Evolutionary conservation across 352 stramenopile genomes (phyloP).

Genomic region (Pilasporangium apinafurcum): DNA sequence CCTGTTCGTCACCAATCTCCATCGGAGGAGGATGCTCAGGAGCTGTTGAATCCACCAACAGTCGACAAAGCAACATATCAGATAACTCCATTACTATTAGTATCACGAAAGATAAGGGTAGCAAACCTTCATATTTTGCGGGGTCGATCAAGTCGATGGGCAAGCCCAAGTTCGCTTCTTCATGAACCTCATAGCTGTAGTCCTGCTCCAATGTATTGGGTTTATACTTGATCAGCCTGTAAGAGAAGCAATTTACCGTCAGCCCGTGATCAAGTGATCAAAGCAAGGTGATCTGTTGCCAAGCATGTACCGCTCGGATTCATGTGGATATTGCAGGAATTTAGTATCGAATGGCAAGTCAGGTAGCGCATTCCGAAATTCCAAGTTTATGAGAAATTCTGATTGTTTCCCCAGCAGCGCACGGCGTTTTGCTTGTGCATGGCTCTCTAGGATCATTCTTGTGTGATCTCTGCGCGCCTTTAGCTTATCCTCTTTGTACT

Average conservation of each 20-base stretch:
- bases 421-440: constrained; percentile 78
- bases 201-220: constrained; percentile 79
- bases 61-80: background rate
- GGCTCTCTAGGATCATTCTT: constrained; percentile 82
- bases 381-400: constrained; percentile 73
- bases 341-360: constrained; percentile 85
- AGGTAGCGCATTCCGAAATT: constrained; percentile 79
- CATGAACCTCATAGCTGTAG: constrained; percentile 83
- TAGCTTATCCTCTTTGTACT: constrained; percentile 88
- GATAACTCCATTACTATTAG: background rate
- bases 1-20: constrained; percentile 69
- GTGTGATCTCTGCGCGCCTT: constrained; percentile 82
- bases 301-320: constrained; percentile 50
- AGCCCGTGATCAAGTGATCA: background rate
- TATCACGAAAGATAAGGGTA: background rate
- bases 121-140: constrained; percentile 73
- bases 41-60: constrained; percentile 19
- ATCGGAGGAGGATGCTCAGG: constrained; percentile 38
- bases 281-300: background rate
- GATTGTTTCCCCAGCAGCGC: constrained; percentile 76
- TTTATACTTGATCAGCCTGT: constrained; percentile 84
- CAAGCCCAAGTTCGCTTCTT: constrained; percentile 72
- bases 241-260: background rate
- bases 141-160: constrained; percentile 82
- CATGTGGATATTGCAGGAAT: constrained; percentile 80